Conservation (phyloP, 371 early-diverging fungal genomes). For the Encephalitozoon romaleae region DNA sequence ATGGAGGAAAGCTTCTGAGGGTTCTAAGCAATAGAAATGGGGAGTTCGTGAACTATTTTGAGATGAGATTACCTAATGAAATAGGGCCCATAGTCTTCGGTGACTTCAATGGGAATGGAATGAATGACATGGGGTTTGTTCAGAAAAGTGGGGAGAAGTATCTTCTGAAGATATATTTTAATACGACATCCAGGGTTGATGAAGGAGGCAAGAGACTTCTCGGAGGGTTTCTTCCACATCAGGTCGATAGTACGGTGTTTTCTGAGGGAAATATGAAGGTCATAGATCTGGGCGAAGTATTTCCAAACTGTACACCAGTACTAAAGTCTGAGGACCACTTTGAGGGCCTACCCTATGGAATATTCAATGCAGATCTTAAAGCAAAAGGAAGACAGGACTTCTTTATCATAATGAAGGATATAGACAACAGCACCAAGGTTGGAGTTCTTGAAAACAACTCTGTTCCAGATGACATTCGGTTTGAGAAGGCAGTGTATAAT, state of each 20-base stretch:
- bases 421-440: background rate
- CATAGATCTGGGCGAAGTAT: background rate
- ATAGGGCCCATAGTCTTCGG: constrained; percentile 50
- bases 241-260: background rate
- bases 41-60: background rate
- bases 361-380: constrained; percentile 25
- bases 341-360: constrained; percentile 18
- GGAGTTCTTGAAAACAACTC: constrained; percentile 9
- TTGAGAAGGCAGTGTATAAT: background rate
- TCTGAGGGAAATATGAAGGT: background rate
- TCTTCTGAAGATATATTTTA: constrained; percentile 22
- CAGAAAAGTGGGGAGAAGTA: constrained; percentile 8
- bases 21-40: constrained; percentile 24
- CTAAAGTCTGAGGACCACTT: constrained; percentile 3
- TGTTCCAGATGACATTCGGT: background rate
- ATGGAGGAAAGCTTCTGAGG: constrained; percentile 26
- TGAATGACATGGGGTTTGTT: constrained; percentile 42
- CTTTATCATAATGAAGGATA: constrained; percentile 14
- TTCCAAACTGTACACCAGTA: background rate
- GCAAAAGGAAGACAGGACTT: constrained; percentile 17
- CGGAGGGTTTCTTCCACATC: background rate
- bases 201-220: background rate
- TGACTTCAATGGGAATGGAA: constrained; percentile 44
- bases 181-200: background rate
- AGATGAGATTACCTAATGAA: constrained; percentile 8